Evolutionary conservation across 2,329 filamentous ascomycete genomes (phyloP), one percentile per base, ranked within the genome.

Genomic region (Lecanicillium sp.): DNA sequence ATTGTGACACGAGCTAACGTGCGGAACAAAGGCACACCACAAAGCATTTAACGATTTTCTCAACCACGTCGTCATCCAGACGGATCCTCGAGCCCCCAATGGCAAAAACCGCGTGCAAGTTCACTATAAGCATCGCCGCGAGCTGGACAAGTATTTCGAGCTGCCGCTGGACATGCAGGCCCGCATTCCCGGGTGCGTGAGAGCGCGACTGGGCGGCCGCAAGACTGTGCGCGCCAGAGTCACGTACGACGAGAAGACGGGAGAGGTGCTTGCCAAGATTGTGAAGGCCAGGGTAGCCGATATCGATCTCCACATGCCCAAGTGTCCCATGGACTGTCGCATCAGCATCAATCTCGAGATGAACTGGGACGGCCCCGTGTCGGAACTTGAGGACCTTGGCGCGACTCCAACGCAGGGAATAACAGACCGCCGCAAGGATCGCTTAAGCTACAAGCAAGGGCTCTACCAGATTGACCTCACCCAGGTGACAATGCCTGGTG

Each of bases 271-370:
- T 10, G 84, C 83, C 51, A 90, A 87, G 64, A 96, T 98, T 58
- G 82, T 98, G 66, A 98, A 98, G 71, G 82, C 84, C 21, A 82
- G 90, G n/a, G 75, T 97, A 12, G 83, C 81, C 21, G 90, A 98
- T 62, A 70, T 96, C n/a, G 86, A 95, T 58, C 77, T 98, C 15
- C 84, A 86, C 66, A 86, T 89, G 56, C 91, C 93, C 0, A 72
- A 73, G 42, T 79, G 78, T 8, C 79, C 81, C 3, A 87, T 96
- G 60, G 93, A 98, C 67, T 95, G 90, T 67, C 87, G 93, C 10
- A 84, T 98, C 56, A 95, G 89, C 58, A 83, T 98, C 60, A 97
- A 95, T 61, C 77, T 98, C 2, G 94, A 98, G 79, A 90, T 94
- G 79, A 78, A 84, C 46, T 95, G 84, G 71, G 77, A 89, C 3